Evolutionary conservation across 1,284 basidiomycete species (phyloP).

Genomic region (Porogramme epimiltina): DNA sequence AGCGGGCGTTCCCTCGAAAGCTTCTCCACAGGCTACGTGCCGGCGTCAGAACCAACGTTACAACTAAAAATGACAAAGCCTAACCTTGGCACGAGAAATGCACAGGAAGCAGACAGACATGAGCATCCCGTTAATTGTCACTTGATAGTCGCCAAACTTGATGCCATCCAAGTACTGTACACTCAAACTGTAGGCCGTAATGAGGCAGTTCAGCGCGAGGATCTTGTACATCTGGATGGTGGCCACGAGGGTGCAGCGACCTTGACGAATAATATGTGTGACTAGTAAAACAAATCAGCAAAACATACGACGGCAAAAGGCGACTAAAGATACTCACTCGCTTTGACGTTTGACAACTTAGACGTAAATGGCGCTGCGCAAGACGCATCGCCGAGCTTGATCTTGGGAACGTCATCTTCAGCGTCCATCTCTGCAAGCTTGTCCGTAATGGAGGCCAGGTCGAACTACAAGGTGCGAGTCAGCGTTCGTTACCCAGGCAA

Average conservation of each 20-base stretch:
- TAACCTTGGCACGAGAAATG: conserved; percentile 93
- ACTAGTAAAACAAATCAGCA: conserved; percentile 49
- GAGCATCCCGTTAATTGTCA: conserved; percentile 90
- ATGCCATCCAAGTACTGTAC: conserved; percentile 97
- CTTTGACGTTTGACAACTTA: conserved; percentile 90
- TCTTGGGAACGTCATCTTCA: conserved; percentile 91
- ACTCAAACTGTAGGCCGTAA: conserved; percentile 93
- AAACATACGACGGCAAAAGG: not conserved
- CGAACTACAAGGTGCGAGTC: conserved; percentile 70
- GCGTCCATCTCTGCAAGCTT: conserved; percentile 91
- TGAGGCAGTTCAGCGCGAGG: conserved; percentile 91
- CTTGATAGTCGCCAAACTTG: conserved; percentile 97
- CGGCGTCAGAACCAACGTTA: not conserved
- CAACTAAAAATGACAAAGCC: conserved; percentile 18
- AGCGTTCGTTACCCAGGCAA: not conserved
- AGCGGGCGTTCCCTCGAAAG: conserved; percentile 89
- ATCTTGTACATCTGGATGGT: conserved; percentile 99
- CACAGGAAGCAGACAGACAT: conserved; percentile 98
- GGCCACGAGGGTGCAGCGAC: conserved; percentile 93
- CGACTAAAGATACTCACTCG: conserved; percentile 58
- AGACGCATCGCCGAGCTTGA: conserved; percentile 95
- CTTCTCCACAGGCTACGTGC: conserved; percentile 81
- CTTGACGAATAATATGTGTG: conserved; percentile 94
- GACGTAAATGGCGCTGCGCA: conserved; percentile 97
- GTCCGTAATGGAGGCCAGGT: conserved; percentile 84